phyloP scores from a whole-genome alignment of 306 rosid species.

The Medicago ruthenica region DNA sequence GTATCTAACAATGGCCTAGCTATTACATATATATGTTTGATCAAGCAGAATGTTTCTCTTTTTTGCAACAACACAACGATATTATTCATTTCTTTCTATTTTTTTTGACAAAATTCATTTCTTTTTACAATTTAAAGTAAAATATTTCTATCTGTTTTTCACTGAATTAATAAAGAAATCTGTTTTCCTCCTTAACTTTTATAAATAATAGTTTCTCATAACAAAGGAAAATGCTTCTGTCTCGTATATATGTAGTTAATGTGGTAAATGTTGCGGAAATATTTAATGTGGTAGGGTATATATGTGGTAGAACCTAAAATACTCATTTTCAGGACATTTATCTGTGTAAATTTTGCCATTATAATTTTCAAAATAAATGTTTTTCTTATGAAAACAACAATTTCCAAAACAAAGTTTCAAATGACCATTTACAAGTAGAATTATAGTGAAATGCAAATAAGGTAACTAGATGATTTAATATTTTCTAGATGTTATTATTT shows the following conservation, averaged over 20 bases:
- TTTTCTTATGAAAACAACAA: background rate
- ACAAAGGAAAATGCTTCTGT: no score
- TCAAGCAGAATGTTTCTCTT: background rate
- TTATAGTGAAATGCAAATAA: conserved; percentile 12
- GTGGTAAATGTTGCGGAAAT: background rate
- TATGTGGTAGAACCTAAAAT: no score
- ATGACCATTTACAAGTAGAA: background rate
- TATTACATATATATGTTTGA: background rate
- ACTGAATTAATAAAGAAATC: no score
- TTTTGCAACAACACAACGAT: background rate
- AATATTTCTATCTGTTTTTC: background rate
- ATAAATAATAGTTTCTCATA: no score
- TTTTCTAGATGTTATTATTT: background rate
- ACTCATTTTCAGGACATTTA: no score
- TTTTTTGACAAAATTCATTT: no score
- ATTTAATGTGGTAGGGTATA: background rate
- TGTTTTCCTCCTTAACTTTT: no score
- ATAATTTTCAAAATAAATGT: background rate
- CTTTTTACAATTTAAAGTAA: no score
- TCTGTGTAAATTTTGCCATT: background rate
- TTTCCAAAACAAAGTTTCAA: background rate
- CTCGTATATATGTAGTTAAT: no score
- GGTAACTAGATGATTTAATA: background rate
- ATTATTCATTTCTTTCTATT: background rate
- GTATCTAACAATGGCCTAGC: background rate